Conservation (phyloP, 164 flowering plant species). For the Umbellularia californica region DNA sequence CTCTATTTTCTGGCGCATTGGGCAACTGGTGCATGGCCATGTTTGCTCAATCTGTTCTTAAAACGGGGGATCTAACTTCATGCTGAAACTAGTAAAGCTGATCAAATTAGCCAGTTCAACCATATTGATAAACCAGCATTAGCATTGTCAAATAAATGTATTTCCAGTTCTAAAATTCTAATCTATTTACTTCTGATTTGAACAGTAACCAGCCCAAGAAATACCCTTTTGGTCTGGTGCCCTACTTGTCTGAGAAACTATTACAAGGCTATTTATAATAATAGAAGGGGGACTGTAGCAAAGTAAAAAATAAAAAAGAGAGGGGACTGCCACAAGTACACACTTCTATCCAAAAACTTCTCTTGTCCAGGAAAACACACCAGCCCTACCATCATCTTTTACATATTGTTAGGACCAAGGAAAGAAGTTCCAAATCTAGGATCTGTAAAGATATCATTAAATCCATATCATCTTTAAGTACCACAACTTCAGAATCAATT, state of each 20-base stretch:
- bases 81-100: background rate
- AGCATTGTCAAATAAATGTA: background rate
- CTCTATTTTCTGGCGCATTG: background rate
- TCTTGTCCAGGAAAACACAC: background rate
- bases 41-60: background rate
- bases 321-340: no score
- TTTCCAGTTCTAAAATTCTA: background rate
- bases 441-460: background rate
- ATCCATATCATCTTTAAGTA: background rate
- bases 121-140: background rate
- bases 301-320: no score
- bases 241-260: background rate
- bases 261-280: background rate
- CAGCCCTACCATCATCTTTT: background rate
- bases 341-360: no score
- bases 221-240: no score
- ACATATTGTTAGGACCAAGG: slow-evolving; percentile 3
- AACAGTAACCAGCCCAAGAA: background rate
- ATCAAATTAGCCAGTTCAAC: background rate
- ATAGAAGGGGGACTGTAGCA: no score
- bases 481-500: background rate
- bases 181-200: background rate
- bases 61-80: background rate
- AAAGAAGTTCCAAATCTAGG: background rate
- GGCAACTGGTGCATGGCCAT: background rate